Evolutionary conservation across 495 filamentous ascomycete genomes (phyloP), one percentile per base, ranked within the genome.

Genomic region (Lophiostoma macrostomum): DNA sequence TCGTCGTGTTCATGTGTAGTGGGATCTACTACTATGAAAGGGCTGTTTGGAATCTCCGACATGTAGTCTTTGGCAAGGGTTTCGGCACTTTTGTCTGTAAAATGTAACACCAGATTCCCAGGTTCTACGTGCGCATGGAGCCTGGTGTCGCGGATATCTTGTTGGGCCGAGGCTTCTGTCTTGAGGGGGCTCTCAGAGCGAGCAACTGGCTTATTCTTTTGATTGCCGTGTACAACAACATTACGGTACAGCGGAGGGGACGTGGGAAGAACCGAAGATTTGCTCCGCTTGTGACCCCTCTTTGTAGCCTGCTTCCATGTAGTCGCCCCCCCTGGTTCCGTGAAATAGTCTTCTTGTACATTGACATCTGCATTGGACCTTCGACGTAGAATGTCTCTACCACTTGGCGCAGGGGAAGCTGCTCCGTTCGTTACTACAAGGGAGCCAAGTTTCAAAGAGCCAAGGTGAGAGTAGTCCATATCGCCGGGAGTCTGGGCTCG

Each of bases 391-490:
- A 44, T 22, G 13, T 13, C 29, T 11, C 24, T 36, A 7, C 48
- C 18, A 28, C 61, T 67, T 11, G 68, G 63, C 14, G 69, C 67
- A 13, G 70, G 70, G 5, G 70, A 70, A 8, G 69, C 56, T 7
- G 64, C 61, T 8, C 70, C 70, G 42, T 72, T 72, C 14, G 67
- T 71, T 11, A 72, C 59, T 13, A 57, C 45, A 3, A 72, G 58
- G 1, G 67, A 67, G n/a, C 70, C 70, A 23, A 65, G 64, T 34
- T 61, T 46, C 42, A 67, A 55, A n/a, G 31, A 45, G 5, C 69
- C 67, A 22, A 65, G 51, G 13, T 63, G 64, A 13, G 61, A 49
- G 52, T 64, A 66, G n/a, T 58, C 60, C 46, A 64, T 56, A 10
- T 71, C 67, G 10, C 58, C 50, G 10, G 69, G 69, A 5, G 69